Evolutionary conservation across 495 filamentous ascomycete species (phyloP).

Genomic region (Penicillium diatomitis): DNA sequence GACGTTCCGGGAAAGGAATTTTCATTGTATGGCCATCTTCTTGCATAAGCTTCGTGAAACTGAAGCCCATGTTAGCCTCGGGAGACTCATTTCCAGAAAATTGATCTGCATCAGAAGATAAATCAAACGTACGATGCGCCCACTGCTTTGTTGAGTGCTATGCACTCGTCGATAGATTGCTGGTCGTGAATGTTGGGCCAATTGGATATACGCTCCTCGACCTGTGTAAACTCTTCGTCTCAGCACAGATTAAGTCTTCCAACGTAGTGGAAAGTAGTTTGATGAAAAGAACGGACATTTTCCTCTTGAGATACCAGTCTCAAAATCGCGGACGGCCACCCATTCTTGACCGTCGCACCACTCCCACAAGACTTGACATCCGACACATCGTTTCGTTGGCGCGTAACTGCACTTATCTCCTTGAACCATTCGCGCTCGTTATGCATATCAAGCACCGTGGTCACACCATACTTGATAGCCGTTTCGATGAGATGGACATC

Average conservation of each 20-base stretch:
- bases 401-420: conserved; percentile 1
- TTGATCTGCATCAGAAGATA: not conserved
- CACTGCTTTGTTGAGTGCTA: conserved; percentile 4
- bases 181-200: conserved; percentile 4
- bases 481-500: conserved; percentile 6
- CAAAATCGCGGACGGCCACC: conserved; percentile 7
- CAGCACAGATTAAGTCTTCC: no score
- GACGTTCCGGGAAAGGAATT: conserved; percentile 3
- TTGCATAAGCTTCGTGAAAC: conserved; percentile 9
- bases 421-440: conserved; percentile 8
- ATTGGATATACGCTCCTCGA: conserved; percentile 8
- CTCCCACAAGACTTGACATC: conserved; percentile 7
- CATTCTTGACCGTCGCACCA: conserved; percentile 6
- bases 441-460: conserved; percentile 5
- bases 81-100: not conserved
- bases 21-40: conserved; percentile 7
- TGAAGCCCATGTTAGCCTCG: not conserved
- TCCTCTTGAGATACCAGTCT: conserved; percentile 3
- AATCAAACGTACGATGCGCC: conserved; percentile 1
- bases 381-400: conserved; percentile 3
- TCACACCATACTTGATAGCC: conserved; percentile 3
- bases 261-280: no score
- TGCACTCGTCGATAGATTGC: conserved; percentile 1
- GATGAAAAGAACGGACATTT: not conserved
- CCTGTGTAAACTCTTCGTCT: not conserved